A percentile compares a stretch with the other conserved stretches of the same genome.
phyloP scores from a whole-genome alignment of 2,329 filamentous ascomycete species.

The Penicillium polonicum region DNA sequence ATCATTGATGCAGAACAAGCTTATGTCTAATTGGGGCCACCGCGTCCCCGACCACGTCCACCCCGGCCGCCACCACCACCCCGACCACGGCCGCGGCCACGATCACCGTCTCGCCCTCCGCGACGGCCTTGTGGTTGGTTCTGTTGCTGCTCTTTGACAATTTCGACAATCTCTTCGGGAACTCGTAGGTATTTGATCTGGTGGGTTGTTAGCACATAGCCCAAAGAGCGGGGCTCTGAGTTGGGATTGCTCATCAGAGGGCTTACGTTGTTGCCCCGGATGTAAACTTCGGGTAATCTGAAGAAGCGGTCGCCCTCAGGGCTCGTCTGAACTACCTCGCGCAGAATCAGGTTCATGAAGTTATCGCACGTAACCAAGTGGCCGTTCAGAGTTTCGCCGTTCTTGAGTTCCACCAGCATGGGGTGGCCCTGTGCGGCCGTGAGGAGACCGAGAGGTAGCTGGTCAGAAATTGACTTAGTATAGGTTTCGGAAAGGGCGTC shows the following conservation, averaged over 20 bases:
- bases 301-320: conserved; percentile 94
- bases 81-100: conserved; percentile 40
- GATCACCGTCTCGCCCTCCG: conserved; percentile 40
- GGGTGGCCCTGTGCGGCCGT: conserved; percentile 96
- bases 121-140: conserved; percentile 53
- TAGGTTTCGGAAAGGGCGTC: not conserved
- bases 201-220: conserved; percentile 4
- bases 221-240: not conserved
- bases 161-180: conserved; percentile 92
- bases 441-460: conserved; percentile 74
- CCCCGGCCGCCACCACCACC: conserved; percentile 38
- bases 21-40: conserved; percentile 28
- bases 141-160: conserved; percentile 89
- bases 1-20: conserved; percentile 15
- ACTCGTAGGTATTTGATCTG: conserved; percentile 98
- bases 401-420: conserved; percentile 97
- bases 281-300: conserved; percentile 87
- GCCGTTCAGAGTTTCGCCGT: conserved; percentile 94
- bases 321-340: conserved; percentile 95
- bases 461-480: conserved; percentile 3
- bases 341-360: conserved; percentile 98
- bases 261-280: conserved; percentile 93
- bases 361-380: conserved; percentile 96
- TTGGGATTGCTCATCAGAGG: not conserved
- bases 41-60: conserved; percentile 44